phyloP scores from a whole-genome alignment of 2,329 filamentous ascomycete genomes.

The Stagonosporopsis chrysanthemi region DNA sequence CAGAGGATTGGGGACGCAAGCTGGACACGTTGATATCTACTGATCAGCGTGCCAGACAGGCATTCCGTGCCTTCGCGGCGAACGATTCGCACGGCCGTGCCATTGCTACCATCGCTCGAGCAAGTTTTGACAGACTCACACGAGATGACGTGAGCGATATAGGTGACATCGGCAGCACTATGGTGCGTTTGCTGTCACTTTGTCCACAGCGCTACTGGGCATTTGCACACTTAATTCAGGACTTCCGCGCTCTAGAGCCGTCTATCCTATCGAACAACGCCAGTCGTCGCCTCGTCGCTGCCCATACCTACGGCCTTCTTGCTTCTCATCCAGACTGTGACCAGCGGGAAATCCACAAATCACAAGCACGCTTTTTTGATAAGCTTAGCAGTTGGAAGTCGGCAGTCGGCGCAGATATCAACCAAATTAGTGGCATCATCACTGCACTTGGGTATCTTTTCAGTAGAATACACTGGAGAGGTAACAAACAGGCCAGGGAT shows the following conservation, averaged over 20 bases:
- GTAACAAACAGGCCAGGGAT: conserved; percentile 20
- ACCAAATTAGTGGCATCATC: conserved; percentile 67
- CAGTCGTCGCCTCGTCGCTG: conserved; percentile 69
- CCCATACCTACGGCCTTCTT: conserved; percentile 78
- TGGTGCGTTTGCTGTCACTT: conserved; percentile 64
- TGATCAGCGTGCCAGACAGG: conserved; percentile 69
- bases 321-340: conserved; percentile 66
- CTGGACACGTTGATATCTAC: conserved; percentile 76
- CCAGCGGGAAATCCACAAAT: conserved; percentile 51
- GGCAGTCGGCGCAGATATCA: conserved; percentile 66
- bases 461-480: conserved; percentile 65
- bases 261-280: conserved; percentile 76
- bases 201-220: conserved; percentile 57
- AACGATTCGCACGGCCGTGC: conserved; percentile 44
- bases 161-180: conserved; percentile 56
- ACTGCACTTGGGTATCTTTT: conserved; percentile 65
- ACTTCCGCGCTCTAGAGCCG: conserved; percentile 61
- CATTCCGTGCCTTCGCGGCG: conserved; percentile 61
- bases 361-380: conserved; percentile 57
- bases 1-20: conserved; percentile 84
- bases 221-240: conserved; percentile 39
- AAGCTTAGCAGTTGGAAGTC: conserved; percentile 62
- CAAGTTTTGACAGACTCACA: conserved; percentile 55
- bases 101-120: conserved; percentile 53
- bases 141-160: conserved; percentile 51